Conservation (phyloP, 768 basidiomycete genomes). For the Trametes villosa region DNA sequence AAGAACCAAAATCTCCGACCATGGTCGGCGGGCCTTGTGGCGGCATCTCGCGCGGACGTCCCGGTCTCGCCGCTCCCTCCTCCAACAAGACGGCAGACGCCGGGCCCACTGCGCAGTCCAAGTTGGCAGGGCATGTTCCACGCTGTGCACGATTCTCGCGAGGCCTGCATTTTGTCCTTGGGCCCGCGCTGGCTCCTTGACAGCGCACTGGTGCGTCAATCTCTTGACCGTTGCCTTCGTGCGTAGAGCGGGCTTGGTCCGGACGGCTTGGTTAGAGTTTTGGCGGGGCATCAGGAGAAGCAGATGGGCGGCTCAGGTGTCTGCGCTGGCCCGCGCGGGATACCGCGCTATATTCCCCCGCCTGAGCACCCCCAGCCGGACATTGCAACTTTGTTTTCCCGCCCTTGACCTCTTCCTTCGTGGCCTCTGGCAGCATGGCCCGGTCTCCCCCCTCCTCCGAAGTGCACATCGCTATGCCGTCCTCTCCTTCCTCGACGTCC, state of each 20-base stretch:
- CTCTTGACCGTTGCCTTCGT: too few relatives aligned
- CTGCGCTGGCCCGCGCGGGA: background rate
- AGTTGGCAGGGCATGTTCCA: too few relatives aligned
- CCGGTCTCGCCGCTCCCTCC: background rate
- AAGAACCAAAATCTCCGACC: background rate
- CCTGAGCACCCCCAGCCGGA: background rate
- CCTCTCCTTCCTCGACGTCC: background rate
- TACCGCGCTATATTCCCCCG: background rate
- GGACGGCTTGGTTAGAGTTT: background rate
- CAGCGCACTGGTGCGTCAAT: too few relatives aligned
- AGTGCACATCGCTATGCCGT: constrained; percentile 1
- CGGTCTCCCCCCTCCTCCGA: background rate
- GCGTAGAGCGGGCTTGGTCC: too few relatives aligned
- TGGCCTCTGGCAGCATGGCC: background rate
- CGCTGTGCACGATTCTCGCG: too few relatives aligned
- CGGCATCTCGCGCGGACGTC: background rate
- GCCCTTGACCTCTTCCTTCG: background rate
- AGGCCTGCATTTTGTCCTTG: too few relatives aligned
- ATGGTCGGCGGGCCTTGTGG: too few relatives aligned
- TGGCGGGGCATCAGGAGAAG: constrained; percentile 4
- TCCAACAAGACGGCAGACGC: too few relatives aligned
- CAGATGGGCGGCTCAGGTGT: background rate
- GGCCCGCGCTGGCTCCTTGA: too few relatives aligned
- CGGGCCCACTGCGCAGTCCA: too few relatives aligned
- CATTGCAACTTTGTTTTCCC: background rate